These are phyloP conservation scores for slime mould (Dictyostelium discoideum) DNA, from an alignment of 78 protist species.

Conservation along the genomic window dicty_2.7 NC_007089.4:2134001-2134500, in stretches of 20 bases:
- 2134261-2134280: not conserved
- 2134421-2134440: constrained; percentile 82
- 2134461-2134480: constrained; percentile 84
- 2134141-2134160: constrained; percentile 82
- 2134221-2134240: constrained; percentile 62
- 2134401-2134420: constrained; percentile 90
- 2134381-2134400: constrained; percentile 83
- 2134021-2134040: constrained; percentile 35
- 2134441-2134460: constrained; percentile 43
- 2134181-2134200: constrained; percentile 81
- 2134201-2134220: constrained; percentile 85
- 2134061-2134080: constrained; percentile 46
- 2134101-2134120: constrained; percentile 74
- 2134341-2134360: constrained; percentile 76
- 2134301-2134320: constrained; percentile 82
- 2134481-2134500: constrained; percentile 93
- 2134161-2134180: constrained; percentile 85
- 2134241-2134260: constrained; percentile 90
- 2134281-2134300: not conserved
- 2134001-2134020: constrained; percentile 10
- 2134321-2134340: constrained; percentile 81
- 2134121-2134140: constrained; percentile 83
- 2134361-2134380: constrained; percentile 89
- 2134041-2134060: not conserved
- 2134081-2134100: constrained; percentile 77